Base-by-base conservation (phyloP, 257 asterid species). In the Thymus quinquecostatus region DNA sequence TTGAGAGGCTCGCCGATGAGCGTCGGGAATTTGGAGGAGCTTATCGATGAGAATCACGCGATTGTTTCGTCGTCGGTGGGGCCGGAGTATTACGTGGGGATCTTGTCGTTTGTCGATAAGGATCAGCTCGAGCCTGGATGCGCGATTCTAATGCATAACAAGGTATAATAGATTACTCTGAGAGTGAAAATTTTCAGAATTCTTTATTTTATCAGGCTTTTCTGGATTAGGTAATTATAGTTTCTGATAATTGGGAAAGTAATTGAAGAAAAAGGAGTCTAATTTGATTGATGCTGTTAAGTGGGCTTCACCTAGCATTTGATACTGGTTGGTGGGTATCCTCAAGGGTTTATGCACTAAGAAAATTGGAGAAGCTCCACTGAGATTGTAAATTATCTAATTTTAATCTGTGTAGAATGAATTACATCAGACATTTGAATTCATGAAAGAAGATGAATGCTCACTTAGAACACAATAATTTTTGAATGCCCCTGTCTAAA, bases 41-140 rank as follows among this genome's bases (percentile, higher is more conserved):
- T 92, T 57, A 92, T 92, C 70, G 96, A 92, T 84, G 98, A 92
- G 96, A 92, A 88, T 55, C 98, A 88, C 77, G 95, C 97, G 11
- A 88, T 90, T 53, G 95, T 90, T 60, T 88, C 95, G 29, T 86
- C 91, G 41, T 87, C 97, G 27, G 97, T 90, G 1, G 98, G 98
- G 45, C 98, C 98, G 34, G 97, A 90, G 76, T 90, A 92, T 65
- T 92, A 92, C 56, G 97, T 92, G 10, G 96, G 96, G 81, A 92
- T 92, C 64, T 82, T 92, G 82, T 88, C 96, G 1, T 89, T 90
- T 58, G 97, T 89, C 5, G 97, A 92, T 64, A 92, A 92, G 81
- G 98, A 92, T 72, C 97, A 90, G 75, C 88, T 92, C 28, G 98
- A 92, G 86, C 98, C 98, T 59, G 97, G 98, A 32, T 92, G 96